Evolutionary conservation across 805 yeast genomes (phyloP).

Genomic region (Nakazawaea sp.): DNA sequence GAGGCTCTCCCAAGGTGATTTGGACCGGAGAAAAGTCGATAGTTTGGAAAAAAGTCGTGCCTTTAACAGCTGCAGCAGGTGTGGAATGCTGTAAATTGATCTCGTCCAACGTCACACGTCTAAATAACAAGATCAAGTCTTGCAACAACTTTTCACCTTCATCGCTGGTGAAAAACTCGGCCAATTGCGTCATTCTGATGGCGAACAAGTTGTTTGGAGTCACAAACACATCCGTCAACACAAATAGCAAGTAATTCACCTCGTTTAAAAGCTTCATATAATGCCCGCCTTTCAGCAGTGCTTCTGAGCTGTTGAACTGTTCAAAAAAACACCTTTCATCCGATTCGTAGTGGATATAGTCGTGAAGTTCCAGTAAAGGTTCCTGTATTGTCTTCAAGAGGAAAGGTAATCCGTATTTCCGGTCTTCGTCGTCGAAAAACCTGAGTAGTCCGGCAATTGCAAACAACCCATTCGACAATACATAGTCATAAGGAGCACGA

Average conservation of each 20-base stretch:
- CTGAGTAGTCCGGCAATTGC: slow-evolving; percentile 49
- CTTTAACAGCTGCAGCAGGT: slow-evolving; percentile 39
- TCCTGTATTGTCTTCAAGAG: slow-evolving; percentile 14
- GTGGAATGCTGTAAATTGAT: slow-evolving; percentile 38
- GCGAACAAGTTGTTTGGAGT: slow-evolving; percentile 45
- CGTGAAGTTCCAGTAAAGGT: slow-evolving; percentile 14
- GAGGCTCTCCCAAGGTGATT: slow-evolving; percentile 36
- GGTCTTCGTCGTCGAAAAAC: slow-evolving; percentile 47
- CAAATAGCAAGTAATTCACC: slow-evolving; percentile 38
- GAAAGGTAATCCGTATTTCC: slow-evolving; percentile 35
- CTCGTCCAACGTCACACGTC: slow-evolving; percentile 53
- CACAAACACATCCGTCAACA: slow-evolving; percentile 50
- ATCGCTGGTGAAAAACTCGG: slow-evolving; percentile 32
- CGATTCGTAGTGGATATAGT: slow-evolving; percentile 21
- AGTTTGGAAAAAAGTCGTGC: slow-evolving; percentile 30
- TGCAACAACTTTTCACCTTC: slow-evolving; percentile 33
- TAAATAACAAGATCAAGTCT: slow-evolving; percentile 37
- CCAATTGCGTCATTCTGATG: slow-evolving; percentile 33
- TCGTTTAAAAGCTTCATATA: slow-evolving; percentile 29
- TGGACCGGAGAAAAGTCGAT: slow-evolving; percentile 32
- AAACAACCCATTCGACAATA: slow-evolving; percentile 44
- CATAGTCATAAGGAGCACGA: slow-evolving; percentile 57
- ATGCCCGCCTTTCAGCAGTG: slow-evolving; percentile 22
- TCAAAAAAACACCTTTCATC: slow-evolving; percentile 29
- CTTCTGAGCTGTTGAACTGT: slow-evolving; percentile 19